Percentiles rank a stretch among this genome's conserved stretches.
Evolutionary conservation across 768 basidiomycete species (phyloP).

Genomic region (Suillus variegatus): DNA sequence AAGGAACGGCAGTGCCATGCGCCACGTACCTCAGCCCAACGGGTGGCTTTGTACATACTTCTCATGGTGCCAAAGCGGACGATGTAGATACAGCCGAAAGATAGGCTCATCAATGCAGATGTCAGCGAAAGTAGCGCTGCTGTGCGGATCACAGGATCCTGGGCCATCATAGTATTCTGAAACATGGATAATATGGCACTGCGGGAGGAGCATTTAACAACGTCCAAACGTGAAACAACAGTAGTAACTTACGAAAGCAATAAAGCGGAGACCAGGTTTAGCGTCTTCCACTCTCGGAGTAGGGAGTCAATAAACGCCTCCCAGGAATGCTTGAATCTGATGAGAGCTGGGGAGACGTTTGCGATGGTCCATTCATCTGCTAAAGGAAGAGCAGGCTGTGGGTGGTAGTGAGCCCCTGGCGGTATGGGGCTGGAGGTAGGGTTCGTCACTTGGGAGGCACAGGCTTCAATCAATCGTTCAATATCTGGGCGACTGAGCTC

Average conservation of each 20-base stretch:
- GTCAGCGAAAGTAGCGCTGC: slow-evolving; percentile 64
- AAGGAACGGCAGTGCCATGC: background rate
- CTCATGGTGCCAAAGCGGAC: slow-evolving; percentile 73
- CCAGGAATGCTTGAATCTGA: slow-evolving; percentile 68
- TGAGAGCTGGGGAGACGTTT: slow-evolving; percentile 60
- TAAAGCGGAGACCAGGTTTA: slow-evolving; percentile 73
- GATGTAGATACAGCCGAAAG: slow-evolving; percentile 75
- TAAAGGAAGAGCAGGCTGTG: slow-evolving; percentile 38
- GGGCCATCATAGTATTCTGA: slow-evolving; percentile 50
- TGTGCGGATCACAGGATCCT: slow-evolving; percentile 63
- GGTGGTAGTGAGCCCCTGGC: slow-evolving; percentile 25
- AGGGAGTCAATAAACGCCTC: slow-evolving; percentile 71
- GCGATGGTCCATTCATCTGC: slow-evolving; percentile 54
- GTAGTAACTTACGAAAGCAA: slow-evolving; percentile 45
- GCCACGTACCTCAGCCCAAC: slow-evolving; percentile 66
- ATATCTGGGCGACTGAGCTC: slow-evolving; percentile 78
- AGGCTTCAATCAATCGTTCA: slow-evolving; percentile 45
- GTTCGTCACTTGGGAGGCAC: slow-evolving; percentile 21
- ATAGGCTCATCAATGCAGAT: slow-evolving; percentile 68
- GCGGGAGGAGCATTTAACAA: background rate
- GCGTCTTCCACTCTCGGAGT: slow-evolving; percentile 74
- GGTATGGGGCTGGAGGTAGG: slow-evolving; percentile 29
- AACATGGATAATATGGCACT: slow-evolving; percentile 74
- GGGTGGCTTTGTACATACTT: slow-evolving; percentile 67
- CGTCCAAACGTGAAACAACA: background rate